Evolutionary conservation across 352 stramenopile species (phyloP), one percentile per base, ranked within the genome.

Genomic region (Saprolegnia parasitica): DNA sequence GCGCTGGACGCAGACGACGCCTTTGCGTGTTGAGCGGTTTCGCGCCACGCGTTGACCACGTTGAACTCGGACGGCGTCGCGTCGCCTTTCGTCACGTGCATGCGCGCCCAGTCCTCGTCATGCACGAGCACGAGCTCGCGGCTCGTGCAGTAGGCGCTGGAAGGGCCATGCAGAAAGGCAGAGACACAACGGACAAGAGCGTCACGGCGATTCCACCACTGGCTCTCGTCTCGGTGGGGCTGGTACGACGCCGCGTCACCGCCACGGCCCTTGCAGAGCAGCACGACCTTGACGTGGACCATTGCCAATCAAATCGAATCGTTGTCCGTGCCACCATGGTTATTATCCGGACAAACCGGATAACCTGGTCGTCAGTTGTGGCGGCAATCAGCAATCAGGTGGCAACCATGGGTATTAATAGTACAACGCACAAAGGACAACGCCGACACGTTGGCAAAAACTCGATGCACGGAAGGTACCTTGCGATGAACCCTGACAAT

Each of bases 181-280:
- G 58, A 55, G 16, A 56, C 58, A 23, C 58, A 67, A 13, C 58
- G 58, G 6, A 67, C 58, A 5, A 67, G 58, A 9, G 58, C 58
- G 50, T 67, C 58, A 10, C 58, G 58, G 10, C 58, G 58, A 32
- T 67, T 67, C 58, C 58, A 67, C 58, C 58, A 67, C 39, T 67
- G 58, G 35, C 58, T 67, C 45, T 67, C 58, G 29, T 67, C 58
- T 23, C 58, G 58, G 35, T 20, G 37, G 15, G 58, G 58, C 9
- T 50, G 32, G 58, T 67, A 67, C 39, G 58, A 67, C 24, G 40
- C 58, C 15, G 58, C 40, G 45, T 67, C 58, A n/a, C 58, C 58
- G 58, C 58, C 58, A 40, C 58, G 58, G 13, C 58, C 58, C 21
- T 67, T 67, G 37, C 58, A 67, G 0, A 67, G 58, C 6, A 67